A percentile compares a stretch with the other conserved stretches of the same genome.
Evolutionary conservation across 2,329 filamentous ascomycete species (phyloP).

Genomic region (Nannizziopsis arthrosporioides): DNA sequence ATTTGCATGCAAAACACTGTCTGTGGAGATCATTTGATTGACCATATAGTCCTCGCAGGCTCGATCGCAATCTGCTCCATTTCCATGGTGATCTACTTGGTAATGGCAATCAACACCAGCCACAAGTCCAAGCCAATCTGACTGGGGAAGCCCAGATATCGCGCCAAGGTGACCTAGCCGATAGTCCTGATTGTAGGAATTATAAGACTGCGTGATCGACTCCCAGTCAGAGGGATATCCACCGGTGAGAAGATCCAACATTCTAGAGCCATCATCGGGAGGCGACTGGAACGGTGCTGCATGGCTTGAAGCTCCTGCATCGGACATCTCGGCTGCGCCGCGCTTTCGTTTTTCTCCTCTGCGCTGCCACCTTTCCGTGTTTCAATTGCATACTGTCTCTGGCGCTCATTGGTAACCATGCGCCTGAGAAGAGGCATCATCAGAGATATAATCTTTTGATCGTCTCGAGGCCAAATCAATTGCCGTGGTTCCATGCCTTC

Average conservation of each 20-base stretch:
- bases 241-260: slow-evolving; percentile 28
- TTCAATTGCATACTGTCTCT: slow-evolving; percentile 47
- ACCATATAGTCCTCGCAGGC: slow-evolving; percentile 28
- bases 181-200: slow-evolving; percentile 30
- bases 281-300: slow-evolving; percentile 21
- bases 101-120: slow-evolving; percentile 36
- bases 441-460: slow-evolving; percentile 44
- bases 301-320: slow-evolving; percentile 17
- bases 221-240: slow-evolving; percentile 33
- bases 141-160: slow-evolving; percentile 32
- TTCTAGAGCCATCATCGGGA: slow-evolving; percentile 21
- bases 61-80: slow-evolving; percentile 21
- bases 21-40: slow-evolving; percentile 27
- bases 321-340: slow-evolving; percentile 18
- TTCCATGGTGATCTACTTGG: slow-evolving; percentile 29
- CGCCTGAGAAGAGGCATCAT: slow-evolving; percentile 46
- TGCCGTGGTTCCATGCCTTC: slow-evolving; percentile 30
- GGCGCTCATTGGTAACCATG: slow-evolving; percentile 50
- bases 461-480: slow-evolving; percentile 44
- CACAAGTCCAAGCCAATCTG: slow-evolving; percentile 34
- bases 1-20: slow-evolving; percentile 22
- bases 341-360: slow-evolving; percentile 28
- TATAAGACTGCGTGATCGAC: slow-evolving; percentile 27
- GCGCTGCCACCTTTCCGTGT: slow-evolving; percentile 39
- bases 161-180: slow-evolving; percentile 33